Evolutionary conservation across 352 stramenopile genomes (phyloP).

Genomic region (Albugo candida): DNA sequence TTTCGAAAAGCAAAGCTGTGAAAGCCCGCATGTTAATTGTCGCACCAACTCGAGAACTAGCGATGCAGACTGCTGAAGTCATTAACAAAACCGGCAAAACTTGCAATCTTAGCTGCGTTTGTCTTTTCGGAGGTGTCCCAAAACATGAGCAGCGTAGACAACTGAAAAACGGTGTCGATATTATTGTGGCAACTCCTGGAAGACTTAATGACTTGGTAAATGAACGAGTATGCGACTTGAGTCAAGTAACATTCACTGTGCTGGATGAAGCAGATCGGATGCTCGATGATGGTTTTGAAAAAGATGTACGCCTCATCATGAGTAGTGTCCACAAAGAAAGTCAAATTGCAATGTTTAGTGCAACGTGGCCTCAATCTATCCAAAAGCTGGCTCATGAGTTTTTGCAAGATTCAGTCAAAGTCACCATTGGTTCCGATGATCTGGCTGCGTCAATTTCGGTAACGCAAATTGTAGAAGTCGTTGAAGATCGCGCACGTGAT

Average conservation of each 20-base stretch:
- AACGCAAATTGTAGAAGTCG: constrained; percentile 87
- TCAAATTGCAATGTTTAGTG: constrained; percentile 95
- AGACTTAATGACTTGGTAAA: constrained; percentile 84
- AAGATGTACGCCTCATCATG: constrained; percentile 84
- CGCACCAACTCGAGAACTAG: constrained; percentile 86
- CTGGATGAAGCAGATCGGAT: constrained; percentile 94
- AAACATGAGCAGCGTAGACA: constrained; percentile 85
- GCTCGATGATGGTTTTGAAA: constrained; percentile 88
- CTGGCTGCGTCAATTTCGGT: constrained; percentile 91
- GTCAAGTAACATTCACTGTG: constrained; percentile 85
- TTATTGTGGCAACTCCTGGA: constrained; percentile 92
- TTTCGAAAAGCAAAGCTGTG: constrained; percentile 26
- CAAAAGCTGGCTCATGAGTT: constrained; percentile 92
- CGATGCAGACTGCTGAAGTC: constrained; percentile 86
- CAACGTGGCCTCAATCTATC: constrained; percentile 93
- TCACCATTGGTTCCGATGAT: constrained; percentile 88
- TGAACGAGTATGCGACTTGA: constrained; percentile 66
- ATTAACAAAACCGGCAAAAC: constrained; percentile 83
- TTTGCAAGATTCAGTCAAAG: constrained; percentile 83
- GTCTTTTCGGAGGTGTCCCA: constrained; percentile 91
- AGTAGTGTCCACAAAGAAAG: constrained; percentile 52
- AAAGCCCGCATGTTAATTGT: constrained; percentile 86
- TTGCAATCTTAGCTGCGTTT: constrained; percentile 70
- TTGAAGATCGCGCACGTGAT: constrained; percentile 83
- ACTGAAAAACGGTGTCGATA: constrained; percentile 76